Evolutionary conservation across 768 basidiomycete genomes (phyloP).

Genomic region (Hebeloma cylindrosporum): DNA sequence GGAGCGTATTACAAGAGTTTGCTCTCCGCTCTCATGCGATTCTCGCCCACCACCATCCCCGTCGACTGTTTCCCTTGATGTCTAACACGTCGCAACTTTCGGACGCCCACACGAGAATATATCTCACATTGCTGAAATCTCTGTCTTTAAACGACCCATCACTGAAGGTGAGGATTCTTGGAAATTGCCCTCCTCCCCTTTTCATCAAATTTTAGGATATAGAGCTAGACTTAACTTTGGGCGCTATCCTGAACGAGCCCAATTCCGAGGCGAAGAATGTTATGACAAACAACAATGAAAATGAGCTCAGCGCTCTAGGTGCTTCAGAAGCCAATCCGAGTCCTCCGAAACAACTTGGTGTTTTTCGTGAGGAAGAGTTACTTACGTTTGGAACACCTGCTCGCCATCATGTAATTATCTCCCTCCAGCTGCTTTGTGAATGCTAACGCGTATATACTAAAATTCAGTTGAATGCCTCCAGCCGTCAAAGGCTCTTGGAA

Average conservation of each 20-base stretch:
- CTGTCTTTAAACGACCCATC: slow-evolving; percentile 12
- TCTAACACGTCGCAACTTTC: background rate
- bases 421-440: background rate
- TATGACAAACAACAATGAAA: background rate
- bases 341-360: background rate
- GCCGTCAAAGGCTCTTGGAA: slow-evolving; percentile 15
- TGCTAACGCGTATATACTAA: background rate
- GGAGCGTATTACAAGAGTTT: too few relatives aligned
- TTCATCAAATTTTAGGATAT: slow-evolving; percentile 6
- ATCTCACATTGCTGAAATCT: slow-evolving; percentile 9
- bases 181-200: background rate
- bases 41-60: too few relatives aligned
- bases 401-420: slow-evolving; percentile 17
- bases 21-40: background rate
- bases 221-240: slow-evolving; percentile 12
- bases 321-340: too few relatives aligned
- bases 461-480: slow-evolving; percentile 13
- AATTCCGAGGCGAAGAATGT: background rate
- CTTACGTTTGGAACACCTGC: slow-evolving; percentile 12
- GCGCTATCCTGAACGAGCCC: slow-evolving; percentile 6
- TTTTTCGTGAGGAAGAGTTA: slow-evolving; percentile 9
- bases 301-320: too few relatives aligned
- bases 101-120: slow-evolving; percentile 3
- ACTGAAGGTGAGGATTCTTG: slow-evolving; percentile 10
- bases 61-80: background rate